Percentiles rank a stretch among this genome's conserved stretches.
Conservation (phyloP, 2,329 filamentous ascomycete genomes). For the Hyphodiscus sp. region DNA sequence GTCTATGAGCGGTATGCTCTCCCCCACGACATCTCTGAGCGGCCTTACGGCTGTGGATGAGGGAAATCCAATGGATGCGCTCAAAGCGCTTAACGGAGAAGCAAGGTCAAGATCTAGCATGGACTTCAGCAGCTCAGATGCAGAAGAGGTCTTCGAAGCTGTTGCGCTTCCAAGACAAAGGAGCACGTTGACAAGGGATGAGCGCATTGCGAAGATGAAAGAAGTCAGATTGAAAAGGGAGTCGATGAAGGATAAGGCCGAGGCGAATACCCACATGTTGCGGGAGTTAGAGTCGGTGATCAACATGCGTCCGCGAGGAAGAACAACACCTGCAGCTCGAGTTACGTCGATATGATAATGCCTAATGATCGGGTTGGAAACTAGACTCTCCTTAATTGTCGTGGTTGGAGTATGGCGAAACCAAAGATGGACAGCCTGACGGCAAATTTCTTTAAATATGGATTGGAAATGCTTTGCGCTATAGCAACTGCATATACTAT, state of each 20-base stretch:
- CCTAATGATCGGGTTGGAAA: constrained; percentile 21
- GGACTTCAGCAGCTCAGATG: constrained; percentile 50
- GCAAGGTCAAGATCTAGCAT: constrained; percentile 43
- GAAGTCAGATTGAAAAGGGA: constrained; percentile 77
- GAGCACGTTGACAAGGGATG: constrained; percentile 71
- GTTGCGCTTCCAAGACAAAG: constrained; percentile 69
- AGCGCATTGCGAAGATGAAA: constrained; percentile 80
- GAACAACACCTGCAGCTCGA: constrained; percentile 21
- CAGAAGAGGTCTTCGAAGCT: constrained; percentile 84
- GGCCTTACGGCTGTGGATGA: constrained; percentile 58
- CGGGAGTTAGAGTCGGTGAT: constrained; percentile 90
- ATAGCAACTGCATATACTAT: neutral
- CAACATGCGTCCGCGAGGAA: constrained; percentile 42
- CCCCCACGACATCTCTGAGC: constrained; percentile 57
- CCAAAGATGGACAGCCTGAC: neutral
- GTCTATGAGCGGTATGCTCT: constrained; percentile 49
- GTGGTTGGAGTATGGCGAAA: neutral
- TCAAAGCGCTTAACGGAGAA: constrained; percentile 74
- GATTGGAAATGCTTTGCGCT: neutral
- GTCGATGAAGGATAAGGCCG: constrained; percentile 63
- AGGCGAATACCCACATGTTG: constrained; percentile 84
- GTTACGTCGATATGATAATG: constrained; percentile 31
- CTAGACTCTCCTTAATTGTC: constrained; percentile 1
- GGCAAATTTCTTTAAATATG: neutral
- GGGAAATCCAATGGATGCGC: constrained; percentile 59